phyloP scores from a whole-genome alignment of 768 basidiomycete species.

The Boletus coccyginus region DNA sequence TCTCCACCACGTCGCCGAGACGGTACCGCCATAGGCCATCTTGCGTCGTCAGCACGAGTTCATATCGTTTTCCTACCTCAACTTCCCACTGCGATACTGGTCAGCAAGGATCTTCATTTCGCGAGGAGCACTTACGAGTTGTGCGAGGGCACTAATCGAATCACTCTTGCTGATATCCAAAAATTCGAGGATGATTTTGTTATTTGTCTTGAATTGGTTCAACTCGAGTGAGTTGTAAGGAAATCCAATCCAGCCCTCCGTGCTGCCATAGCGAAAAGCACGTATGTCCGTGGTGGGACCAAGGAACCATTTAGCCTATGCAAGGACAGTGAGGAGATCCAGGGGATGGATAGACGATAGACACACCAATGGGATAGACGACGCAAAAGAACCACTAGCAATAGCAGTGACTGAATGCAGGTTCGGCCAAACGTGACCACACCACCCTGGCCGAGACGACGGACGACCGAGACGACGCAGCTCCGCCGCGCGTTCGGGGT shows the following conservation, averaged over 20 bases:
- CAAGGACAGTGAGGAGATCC: neutral
- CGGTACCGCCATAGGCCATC: no score
- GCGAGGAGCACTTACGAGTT: neutral
- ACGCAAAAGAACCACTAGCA: constrained; percentile 14
- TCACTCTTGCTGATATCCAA: constrained; percentile 9
- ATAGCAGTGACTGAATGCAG: constrained; percentile 4
- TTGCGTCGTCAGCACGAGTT: no score
- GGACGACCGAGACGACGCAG: constrained; percentile 12
- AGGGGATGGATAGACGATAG: no score
- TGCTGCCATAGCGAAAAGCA: neutral
- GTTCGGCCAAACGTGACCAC: constrained; percentile 10
- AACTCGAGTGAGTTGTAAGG: constrained; percentile 4
- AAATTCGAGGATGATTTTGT: constrained; percentile 7
- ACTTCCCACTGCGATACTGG: constrained; percentile 16
- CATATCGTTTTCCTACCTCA: neutral
- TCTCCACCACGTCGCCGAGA: no score
- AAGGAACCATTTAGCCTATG: constrained; percentile 15
- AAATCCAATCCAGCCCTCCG: constrained; percentile 9
- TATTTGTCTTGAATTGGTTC: constrained; percentile 6
- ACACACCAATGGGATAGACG: neutral
- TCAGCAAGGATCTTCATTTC: neutral
- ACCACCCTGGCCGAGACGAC: constrained; percentile 14
- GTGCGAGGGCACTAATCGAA: neutral
- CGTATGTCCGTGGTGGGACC: constrained; percentile 1
- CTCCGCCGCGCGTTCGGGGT: constrained; percentile 7